Conservation (phyloP, 2,329 filamentous ascomycete species). For the Trichoderma asperellum region DNA sequence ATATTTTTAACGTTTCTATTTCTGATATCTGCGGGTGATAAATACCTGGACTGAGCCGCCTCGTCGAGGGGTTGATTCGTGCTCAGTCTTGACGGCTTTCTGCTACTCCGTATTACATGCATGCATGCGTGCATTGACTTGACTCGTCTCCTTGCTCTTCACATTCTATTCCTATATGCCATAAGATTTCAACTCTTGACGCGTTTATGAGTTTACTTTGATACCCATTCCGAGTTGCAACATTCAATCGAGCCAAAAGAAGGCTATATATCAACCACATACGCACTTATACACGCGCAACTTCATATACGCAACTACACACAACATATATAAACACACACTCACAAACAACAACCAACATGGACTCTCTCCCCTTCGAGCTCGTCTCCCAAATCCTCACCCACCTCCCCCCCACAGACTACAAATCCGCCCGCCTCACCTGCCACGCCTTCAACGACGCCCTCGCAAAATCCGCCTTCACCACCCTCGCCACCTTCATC, state of each 20-base stretch:
- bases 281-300: not conserved
- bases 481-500: conserved; percentile 39
- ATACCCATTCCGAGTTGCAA: not conserved
- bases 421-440: conserved; percentile 39
- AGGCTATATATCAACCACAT: not conserved
- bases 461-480: conserved; percentile 38
- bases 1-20: not conserved
- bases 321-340: not conserved
- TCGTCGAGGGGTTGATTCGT: not conserved
- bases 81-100: not conserved
- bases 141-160: not conserved
- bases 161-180: not conserved
- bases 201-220: not conserved
- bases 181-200: not conserved
- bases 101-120: not conserved
- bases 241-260: not conserved
- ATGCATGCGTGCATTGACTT: not conserved
- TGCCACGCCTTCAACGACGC: conserved; percentile 41
- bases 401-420: conserved; percentile 34
- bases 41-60: not conserved
- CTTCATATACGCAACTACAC: not conserved
- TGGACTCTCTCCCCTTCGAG: conserved; percentile 41
- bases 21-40: not conserved
- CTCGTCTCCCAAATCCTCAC: conserved; percentile 39
- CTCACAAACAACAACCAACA: conserved; percentile 30